Percentiles rank a stretch among this genome's conserved stretches.
Evolutionary conservation across 257 asterid species (phyloP).

Genomic region (Cruciata laevipes): DNA sequence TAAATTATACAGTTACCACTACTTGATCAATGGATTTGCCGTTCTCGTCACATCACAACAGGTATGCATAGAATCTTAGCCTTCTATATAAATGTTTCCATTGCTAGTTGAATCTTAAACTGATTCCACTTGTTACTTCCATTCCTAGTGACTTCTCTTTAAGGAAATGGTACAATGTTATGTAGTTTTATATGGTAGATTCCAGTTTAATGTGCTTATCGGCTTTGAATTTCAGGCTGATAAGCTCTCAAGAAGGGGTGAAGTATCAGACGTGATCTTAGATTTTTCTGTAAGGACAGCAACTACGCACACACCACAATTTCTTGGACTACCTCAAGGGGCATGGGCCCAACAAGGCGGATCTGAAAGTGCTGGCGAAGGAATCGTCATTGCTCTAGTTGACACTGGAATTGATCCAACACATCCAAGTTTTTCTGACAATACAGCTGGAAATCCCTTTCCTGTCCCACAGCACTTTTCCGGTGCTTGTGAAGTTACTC

Average conservation of each 20-base stretch:
- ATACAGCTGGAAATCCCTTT: conserved; percentile 50
- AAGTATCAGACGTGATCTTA: conserved; percentile 67
- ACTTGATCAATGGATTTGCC: conserved; percentile 84
- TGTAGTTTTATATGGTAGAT: not conserved
- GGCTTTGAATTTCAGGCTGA: conserved; percentile 47
- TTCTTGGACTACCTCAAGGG: conserved; percentile 90
- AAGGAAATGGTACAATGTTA: not conserved
- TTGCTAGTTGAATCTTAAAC: not conserved
- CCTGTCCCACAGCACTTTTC: conserved; percentile 81
- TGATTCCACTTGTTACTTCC: not conserved
- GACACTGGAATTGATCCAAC: conserved; percentile 96
- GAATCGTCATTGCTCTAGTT: conserved; percentile 81
- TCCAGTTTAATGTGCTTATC: conserved; percentile 3
- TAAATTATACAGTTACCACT: conserved; percentile 91
- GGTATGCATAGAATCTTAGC: conserved; percentile 28
- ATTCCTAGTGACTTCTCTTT: not conserved
- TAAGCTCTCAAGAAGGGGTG: conserved; percentile 64
- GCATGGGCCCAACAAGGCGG: conserved; percentile 98
- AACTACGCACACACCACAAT: conserved; percentile 94
- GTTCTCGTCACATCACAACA: conserved; percentile 84
- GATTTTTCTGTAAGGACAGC: conserved; percentile 87
- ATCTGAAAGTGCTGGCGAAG: conserved; percentile 85
- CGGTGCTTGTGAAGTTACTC: conserved; percentile 95
- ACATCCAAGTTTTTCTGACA: conserved; percentile 86
- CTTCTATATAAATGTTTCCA: not conserved